These are phyloP conservation scores for Beauveria pseudobassiana DNA, from an alignment of 2,329 filamentous ascomycete species.

Conservation along the genomic window DNA sequence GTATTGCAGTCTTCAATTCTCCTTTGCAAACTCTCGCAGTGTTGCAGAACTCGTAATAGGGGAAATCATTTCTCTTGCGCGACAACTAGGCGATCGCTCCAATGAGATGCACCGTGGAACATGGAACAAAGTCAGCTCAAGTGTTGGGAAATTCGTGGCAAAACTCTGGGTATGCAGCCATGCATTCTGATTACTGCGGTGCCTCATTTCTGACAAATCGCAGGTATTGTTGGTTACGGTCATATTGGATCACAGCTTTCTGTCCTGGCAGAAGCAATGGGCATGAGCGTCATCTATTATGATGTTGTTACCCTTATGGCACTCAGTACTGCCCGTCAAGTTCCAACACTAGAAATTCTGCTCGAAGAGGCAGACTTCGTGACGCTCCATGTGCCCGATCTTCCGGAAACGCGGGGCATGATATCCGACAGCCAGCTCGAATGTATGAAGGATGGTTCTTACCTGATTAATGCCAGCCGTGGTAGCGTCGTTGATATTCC, in stretches of 20 bases:
- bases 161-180: slow-evolving; percentile 66
- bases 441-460: slow-evolving; percentile 87
- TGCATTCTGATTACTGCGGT: not conserved
- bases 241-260: slow-evolving; percentile 96
- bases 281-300: slow-evolving; percentile 96
- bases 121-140: slow-evolving; percentile 97
- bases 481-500: slow-evolving; percentile 92
- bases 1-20: slow-evolving; percentile 98
- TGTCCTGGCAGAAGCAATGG: slow-evolving; percentile 93
- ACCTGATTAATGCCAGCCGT: slow-evolving; percentile 92
- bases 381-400: slow-evolving; percentile 88
- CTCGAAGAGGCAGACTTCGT: slow-evolving; percentile 82
- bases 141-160: slow-evolving; percentile 97
- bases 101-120: slow-evolving; percentile 88
- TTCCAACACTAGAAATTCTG: slow-evolving; percentile 68
- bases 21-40: slow-evolving; percentile 94
- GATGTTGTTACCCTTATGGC: slow-evolving; percentile 93
- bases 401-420: slow-evolving; percentile 88
- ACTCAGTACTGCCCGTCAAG: slow-evolving; percentile 78
- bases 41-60: slow-evolving; percentile 93
- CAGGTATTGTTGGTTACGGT: slow-evolving; percentile 89
- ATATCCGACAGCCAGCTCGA: slow-evolving; percentile 73
- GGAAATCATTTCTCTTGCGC: slow-evolving; percentile 85
- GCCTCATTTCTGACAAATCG: not conserved
- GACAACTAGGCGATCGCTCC: slow-evolving; percentile 87